Conservation (phyloP, 352 stramenopile species). For the Phytophthora syringae region DNA sequence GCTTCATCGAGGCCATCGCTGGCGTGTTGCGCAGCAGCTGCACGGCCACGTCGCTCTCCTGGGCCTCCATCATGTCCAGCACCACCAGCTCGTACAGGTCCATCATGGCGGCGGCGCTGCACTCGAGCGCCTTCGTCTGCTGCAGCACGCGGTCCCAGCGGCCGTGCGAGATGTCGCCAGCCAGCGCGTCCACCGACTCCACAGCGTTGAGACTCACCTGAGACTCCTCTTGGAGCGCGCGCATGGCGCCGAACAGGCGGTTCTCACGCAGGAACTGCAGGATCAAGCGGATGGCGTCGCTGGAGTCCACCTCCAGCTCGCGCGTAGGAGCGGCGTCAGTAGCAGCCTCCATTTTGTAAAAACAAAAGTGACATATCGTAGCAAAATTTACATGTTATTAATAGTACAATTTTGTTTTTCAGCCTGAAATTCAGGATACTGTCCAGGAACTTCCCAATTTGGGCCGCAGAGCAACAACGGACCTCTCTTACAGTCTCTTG, state of each 20-base stretch:
- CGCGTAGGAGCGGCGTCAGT: background rate
- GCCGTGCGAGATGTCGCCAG: conserved; percentile 78
- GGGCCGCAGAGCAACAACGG: too few species aligned
- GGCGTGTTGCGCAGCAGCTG: conserved; percentile 62
- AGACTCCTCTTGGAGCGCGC: conserved; percentile 87
- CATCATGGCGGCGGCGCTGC: conserved; percentile 73
- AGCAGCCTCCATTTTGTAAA: background rate
- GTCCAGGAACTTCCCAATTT: too few species aligned
- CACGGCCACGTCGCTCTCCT: conserved; percentile 80
- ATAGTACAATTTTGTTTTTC: too few species aligned
- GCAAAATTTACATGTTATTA: too few species aligned
- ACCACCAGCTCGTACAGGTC: conserved; percentile 91
- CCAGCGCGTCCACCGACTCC: conserved; percentile 84
- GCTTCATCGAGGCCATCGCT: conserved; percentile 56
- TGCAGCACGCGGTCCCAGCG: conserved; percentile 92
- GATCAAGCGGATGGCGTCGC: conserved; percentile 90
- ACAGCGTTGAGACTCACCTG: conserved; percentile 90
- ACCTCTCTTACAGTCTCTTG: too few species aligned
- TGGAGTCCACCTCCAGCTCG: conserved; percentile 67
- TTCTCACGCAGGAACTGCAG: conserved; percentile 94
- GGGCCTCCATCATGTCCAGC: conserved; percentile 89
- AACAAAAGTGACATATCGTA: too few species aligned
- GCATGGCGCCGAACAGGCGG: conserved; percentile 81
- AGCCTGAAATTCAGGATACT: too few species aligned
- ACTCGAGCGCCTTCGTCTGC: conserved; percentile 81